These are phyloP conservation scores for Coffea humblotiana DNA, from an alignment of 305 asterid genomes.

Conservation along the genomic window DNA sequence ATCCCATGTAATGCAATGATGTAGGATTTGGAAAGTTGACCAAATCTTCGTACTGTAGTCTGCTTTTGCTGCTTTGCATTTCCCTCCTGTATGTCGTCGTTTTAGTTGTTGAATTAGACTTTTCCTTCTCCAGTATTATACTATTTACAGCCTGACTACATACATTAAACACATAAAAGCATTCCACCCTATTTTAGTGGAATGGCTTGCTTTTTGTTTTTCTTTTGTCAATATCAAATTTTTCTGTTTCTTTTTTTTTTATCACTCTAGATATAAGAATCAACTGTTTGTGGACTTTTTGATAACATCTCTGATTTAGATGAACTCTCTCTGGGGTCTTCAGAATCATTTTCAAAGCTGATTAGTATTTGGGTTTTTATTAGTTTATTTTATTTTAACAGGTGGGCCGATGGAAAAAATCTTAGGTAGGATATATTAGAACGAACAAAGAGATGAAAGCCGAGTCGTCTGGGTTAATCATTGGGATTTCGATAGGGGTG, in stretches of 20 bases:
- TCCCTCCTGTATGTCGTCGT: background rate
- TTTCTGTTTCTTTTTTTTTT: background rate
- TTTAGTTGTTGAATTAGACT: slow-evolving; percentile 13
- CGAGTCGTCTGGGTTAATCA: slow-evolving; percentile 61
- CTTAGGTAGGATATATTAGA: slow-evolving; percentile 33
- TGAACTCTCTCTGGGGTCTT: background rate
- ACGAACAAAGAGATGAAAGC: slow-evolving; percentile 56
- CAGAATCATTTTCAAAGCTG: background rate
- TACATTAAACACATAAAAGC: too few relatives aligned
- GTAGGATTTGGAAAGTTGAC: background rate
- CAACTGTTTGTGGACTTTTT: background rate
- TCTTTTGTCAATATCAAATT: too few relatives aligned
- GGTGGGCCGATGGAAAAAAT: slow-evolving; percentile 39
- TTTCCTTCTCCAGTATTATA: background rate
- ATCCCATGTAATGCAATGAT: background rate
- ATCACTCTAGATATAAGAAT: background rate
- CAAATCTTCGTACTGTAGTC: background rate
- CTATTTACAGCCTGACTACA: too few relatives aligned
- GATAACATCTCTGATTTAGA: background rate
- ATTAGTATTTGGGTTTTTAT: background rate
- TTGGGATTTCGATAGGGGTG: slow-evolving; percentile 86
- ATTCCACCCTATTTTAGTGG: too few relatives aligned
- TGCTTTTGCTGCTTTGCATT: background rate
- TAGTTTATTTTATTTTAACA: slow-evolving; percentile 28
- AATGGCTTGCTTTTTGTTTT: background rate